Conservation (phyloP, 306 rosid species). For the Citrullus mucosospermus region DNA sequence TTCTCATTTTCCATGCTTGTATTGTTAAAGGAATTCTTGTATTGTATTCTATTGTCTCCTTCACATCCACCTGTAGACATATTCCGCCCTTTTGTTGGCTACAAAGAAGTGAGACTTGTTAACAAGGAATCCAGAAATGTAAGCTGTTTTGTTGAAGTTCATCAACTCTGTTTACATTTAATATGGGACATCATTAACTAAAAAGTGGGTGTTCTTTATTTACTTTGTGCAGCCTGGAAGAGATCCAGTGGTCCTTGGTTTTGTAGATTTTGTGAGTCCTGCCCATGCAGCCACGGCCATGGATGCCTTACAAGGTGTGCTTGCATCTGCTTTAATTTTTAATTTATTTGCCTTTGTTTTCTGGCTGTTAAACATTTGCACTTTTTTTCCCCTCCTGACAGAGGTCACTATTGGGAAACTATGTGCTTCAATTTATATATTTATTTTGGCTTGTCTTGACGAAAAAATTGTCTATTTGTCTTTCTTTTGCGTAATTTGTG, state of each 20-base stretch:
- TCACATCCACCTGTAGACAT: constrained; percentile 51
- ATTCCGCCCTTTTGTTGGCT: constrained; percentile 97
- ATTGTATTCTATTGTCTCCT: constrained; percentile 11
- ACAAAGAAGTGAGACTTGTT: constrained; percentile 97
- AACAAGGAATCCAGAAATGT: constrained; percentile 96
- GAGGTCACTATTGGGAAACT: background rate
- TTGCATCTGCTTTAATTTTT: constrained; percentile 11
- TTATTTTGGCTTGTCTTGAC: background rate
- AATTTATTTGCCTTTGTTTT: background rate
- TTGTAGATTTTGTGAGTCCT: constrained; percentile 88
- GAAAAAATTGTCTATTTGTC: background rate
- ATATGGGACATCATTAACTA: constrained; percentile 4
- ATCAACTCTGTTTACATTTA: background rate
- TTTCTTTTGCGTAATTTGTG: background rate
- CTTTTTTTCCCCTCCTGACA: background rate
- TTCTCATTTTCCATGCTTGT: background rate
- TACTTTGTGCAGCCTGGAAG: constrained; percentile 79
- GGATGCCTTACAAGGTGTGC: constrained; percentile 94
- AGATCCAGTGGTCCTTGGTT: constrained; percentile 85
- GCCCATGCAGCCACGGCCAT: constrained; percentile 98
- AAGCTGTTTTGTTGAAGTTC: constrained; percentile 21
- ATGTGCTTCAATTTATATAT: background rate
- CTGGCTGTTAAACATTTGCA: background rate
- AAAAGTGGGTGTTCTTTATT: constrained; percentile 19
- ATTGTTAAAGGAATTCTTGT: background rate